A percentile compares a stretch with the other conserved stretches of the same genome.
Conservation (phyloP, 805 yeast species). For the Lachancea cidri region DNA sequence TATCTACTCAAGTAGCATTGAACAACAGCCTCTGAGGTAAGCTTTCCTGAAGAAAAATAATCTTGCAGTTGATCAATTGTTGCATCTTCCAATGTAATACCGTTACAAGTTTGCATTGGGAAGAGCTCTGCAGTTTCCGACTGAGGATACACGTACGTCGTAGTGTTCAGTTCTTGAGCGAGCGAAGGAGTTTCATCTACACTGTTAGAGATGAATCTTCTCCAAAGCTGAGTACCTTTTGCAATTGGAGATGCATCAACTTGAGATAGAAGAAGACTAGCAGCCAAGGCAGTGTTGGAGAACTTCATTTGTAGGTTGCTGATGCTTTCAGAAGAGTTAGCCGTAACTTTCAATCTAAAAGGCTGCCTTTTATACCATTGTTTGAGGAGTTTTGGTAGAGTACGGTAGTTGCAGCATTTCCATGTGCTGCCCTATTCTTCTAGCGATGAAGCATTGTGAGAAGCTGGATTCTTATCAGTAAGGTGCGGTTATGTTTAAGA, state of each 20-base stretch:
- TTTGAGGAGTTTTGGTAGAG: no score
- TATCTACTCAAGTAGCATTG: slow-evolving; percentile 24
- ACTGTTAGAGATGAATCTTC: background rate
- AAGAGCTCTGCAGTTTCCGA: slow-evolving; percentile 10
- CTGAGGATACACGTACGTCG: slow-evolving; percentile 12
- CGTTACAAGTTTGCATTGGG: slow-evolving; percentile 24
- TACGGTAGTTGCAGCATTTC: no score
- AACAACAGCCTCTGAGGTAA: slow-evolving; percentile 22
- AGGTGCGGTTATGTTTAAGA: no score
- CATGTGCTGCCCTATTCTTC: no score
- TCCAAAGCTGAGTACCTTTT: slow-evolving; percentile 1
- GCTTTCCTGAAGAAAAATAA: slow-evolving; percentile 18
- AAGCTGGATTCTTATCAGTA: no score
- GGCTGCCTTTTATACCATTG: no score
- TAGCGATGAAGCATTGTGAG: no score
- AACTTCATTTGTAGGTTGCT: background rate
- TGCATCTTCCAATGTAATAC: slow-evolving; percentile 28
- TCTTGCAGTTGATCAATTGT: slow-evolving; percentile 29
- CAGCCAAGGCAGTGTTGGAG: background rate
- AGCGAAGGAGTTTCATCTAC: background rate
- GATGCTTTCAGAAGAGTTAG: no score
- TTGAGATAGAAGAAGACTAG: background rate
- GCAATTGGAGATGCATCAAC: background rate
- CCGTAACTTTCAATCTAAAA: no score
- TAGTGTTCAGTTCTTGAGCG: slow-evolving; percentile 8